These are phyloP conservation scores for Colletotrichum lupini DNA, from an alignment of 2,329 filamentous ascomycete species.

Conservation along the genomic window DNA sequence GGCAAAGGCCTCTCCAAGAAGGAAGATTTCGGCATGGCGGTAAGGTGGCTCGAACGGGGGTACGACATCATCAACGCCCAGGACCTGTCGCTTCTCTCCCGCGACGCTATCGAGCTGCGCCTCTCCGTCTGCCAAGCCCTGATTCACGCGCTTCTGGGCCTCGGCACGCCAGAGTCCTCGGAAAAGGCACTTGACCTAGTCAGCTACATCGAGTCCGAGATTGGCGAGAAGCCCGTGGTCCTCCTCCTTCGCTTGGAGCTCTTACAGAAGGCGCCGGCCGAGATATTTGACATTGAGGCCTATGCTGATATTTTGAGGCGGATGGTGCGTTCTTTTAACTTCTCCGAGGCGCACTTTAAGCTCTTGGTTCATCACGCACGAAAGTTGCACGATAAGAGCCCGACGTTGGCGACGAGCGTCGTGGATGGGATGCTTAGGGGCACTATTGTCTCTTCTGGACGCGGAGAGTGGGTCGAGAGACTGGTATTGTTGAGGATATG, in stretches of 20 bases:
- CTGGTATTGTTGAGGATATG: constrained; percentile 75
- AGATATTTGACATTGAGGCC: constrained; percentile 58
- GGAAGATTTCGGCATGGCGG: constrained; percentile 64
- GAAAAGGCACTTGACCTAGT: constrained; percentile 68
- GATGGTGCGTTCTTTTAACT: constrained; percentile 69
- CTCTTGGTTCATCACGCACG: constrained; percentile 75
- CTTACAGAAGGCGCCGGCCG: constrained; percentile 60
- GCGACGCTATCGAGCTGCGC: constrained; percentile 71
- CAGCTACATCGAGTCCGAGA: constrained; percentile 69
- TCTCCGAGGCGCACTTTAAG: constrained; percentile 73
- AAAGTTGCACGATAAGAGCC: constrained; percentile 68
- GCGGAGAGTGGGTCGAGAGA: constrained; percentile 75
- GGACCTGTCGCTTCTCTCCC: constrained; percentile 65
- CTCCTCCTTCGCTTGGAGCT: constrained; percentile 76
- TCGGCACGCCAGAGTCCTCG: constrained; percentile 54
- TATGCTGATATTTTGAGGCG: constrained; percentile 66
- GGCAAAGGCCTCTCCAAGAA: constrained; percentile 69
- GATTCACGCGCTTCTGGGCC: constrained; percentile 65
- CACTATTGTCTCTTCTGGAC: constrained; percentile 59
- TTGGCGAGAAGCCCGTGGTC: constrained; percentile 73
- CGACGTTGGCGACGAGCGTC: constrained; percentile 57
- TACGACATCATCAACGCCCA: constrained; percentile 67
- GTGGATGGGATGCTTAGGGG: constrained; percentile 73
- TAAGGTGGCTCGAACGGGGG: constrained; percentile 80
- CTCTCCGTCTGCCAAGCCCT: constrained; percentile 74